Evolutionary conservation across 2,329 filamentous ascomycete genomes (phyloP), one percentile per base, ranked within the genome.

Genomic region (Colletotrichum lindemuthianum): DNA sequence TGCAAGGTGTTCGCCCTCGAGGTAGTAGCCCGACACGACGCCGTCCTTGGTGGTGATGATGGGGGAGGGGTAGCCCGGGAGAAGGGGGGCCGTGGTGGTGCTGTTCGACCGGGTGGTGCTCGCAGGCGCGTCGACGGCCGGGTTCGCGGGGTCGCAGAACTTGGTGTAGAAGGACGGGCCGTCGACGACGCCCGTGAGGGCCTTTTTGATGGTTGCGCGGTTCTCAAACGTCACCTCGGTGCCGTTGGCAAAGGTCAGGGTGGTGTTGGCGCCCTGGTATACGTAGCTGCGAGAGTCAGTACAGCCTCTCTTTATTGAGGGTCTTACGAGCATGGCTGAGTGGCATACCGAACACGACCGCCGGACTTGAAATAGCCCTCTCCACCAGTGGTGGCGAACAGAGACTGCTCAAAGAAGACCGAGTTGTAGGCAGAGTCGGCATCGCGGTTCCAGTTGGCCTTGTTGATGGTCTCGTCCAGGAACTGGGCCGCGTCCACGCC

Each of bases 211-310:
- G 1, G 53, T 54, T 3, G 77, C 76, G 8, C 68, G 56, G 45
- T 78, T 78, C 53, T 73, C 69, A 6, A 73, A 60, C 1, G 70
- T 71, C 12, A 70, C 34, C 40, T 67, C 69, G 6, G 74, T 76
- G 50, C 77, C 77, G 67, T 80, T 78, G 37, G 69, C 72, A 50
- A 77, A 80, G 2, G 74, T 75, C 5, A 79, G 58, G 1, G 71
- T 77, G 0, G 76, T 78, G 54, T 69, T 75, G 48, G 73, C 63
- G 24, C 77, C 77, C 5, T 60, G 70, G 60, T 75, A 75, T 44
- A 72, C 56, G 15, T 68, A 54, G n/a, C 59, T 55, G 32, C 43
- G n/a, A 45, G 24, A 8, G 41, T 43, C 41, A 43, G 41, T 15
- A 15, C 24, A 4, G 24, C 24, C 24, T 24, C 24, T 24, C 4